Base-by-base conservation (phyloP, 495 filamentous ascomycete species). In the Podospora appendiculata region DNA sequence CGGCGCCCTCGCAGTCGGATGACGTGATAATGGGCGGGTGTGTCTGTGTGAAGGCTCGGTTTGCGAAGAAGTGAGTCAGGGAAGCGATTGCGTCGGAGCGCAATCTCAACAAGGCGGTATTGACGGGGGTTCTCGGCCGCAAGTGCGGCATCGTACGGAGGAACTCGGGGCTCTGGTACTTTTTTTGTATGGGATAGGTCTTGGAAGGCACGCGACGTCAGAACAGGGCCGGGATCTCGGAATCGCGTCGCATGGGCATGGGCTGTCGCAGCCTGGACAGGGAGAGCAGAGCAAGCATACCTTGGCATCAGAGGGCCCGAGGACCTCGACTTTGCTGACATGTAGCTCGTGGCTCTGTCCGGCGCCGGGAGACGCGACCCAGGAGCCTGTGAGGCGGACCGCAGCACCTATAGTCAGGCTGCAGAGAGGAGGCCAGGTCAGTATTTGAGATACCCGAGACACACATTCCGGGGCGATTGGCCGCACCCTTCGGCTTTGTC, bases 1-100 rank as follows among this genome's bases (percentile, higher is more conserved):
- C 92, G 5, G 91, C 94, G 6, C 93, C 94, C 68, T 98, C 93
- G 63, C 94, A 97, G 58, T 98, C 93, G 0, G 94, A 98, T 5
- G 93, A 95, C 7, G 94, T 97, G 59, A 98, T 87, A 53, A 96
- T 83, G 6, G 93, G 93, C 17, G 93, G 85, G 59, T 97, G 92
- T 14, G 87, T 86, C 68, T 97, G 93, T 14, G 88, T 76, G 62
- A 92, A 98, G 32, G 81, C 71, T 25, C 78, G 79, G 32, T 73
- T 66, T 25, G 72, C 64, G 56, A 96, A 95, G 67, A 86, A 90
- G 32, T 74, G 76, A 50, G 82, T 88, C 25, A 95, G 61, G 41
- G 80, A 78, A 50, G 86, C 80, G 61, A 93, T 83, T 47, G 78
- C 70, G 41, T 90, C 83, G 39, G 93, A 98, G 57, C 93, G 85